These are phyloP conservation scores for Plasmodium knowlesi DNA, from an alignment of 169 alveolate species.

Conservation along the genomic window DNA sequence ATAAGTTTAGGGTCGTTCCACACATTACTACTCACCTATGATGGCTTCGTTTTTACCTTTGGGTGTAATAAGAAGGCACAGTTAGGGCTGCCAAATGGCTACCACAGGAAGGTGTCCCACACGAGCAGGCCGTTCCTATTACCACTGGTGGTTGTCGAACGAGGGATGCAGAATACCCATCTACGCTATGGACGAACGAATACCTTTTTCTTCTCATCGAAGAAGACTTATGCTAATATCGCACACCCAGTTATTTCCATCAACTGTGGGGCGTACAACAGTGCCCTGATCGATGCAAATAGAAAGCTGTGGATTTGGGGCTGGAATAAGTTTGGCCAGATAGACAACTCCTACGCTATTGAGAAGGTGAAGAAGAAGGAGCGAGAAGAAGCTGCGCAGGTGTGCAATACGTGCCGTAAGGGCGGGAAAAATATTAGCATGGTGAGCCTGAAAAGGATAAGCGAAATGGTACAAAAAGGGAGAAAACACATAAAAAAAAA, in stretches of 20 bases:
- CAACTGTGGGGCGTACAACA: conserved; percentile 34
- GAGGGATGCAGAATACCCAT: background rate
- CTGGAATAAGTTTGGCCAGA: conserved; percentile 66
- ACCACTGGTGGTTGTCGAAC: conserved; percentile 6
- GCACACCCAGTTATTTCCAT: conserved; percentile 41
- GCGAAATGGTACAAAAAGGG: background rate
- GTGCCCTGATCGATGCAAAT: conserved; percentile 36
- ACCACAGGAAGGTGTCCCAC: conserved; percentile 35
- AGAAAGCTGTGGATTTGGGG: conserved; percentile 63
- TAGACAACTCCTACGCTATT: background rate
- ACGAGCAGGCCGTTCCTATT: conserved; percentile 63
- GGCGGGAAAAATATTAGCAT: background rate
- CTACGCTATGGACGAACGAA: background rate
- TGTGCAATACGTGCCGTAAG: background rate
- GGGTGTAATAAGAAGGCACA: conserved; percentile 64
- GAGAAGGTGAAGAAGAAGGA: conserved; percentile 16
- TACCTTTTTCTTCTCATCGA: conserved; percentile 1
- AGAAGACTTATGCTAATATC: conserved; percentile 22
- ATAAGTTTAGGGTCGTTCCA: conserved; percentile 58
- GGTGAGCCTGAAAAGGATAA: background rate
- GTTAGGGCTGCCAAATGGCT: conserved; percentile 19
- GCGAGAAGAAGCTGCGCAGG: background rate
- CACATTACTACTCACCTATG: conserved; percentile 35
- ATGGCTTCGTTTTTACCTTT: conserved; percentile 52
- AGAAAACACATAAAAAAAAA: background rate